phyloP scores from a whole-genome alignment of 2,329 filamentous ascomycete genomes.

The Gremmenia infestans region DNA sequence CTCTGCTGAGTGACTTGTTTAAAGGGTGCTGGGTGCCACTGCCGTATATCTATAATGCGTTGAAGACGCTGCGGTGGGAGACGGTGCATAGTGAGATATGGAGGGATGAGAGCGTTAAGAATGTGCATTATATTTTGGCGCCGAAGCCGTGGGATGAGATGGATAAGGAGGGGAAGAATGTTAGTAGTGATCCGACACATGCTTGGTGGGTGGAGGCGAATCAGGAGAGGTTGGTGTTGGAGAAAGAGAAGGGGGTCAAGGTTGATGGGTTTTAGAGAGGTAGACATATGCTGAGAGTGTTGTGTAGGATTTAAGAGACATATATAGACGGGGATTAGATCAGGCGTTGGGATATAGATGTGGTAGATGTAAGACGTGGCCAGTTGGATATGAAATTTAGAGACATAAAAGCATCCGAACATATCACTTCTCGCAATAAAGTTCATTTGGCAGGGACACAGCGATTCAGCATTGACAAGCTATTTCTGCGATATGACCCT shows the following conservation, averaged over 20 bases:
- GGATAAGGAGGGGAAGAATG: slow-evolving; percentile 39
- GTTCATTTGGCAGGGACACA: slow-evolving; percentile 1
- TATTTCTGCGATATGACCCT: slow-evolving; percentile 12
- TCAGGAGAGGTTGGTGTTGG: slow-evolving; percentile 32
- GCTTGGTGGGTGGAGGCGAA: slow-evolving; percentile 53
- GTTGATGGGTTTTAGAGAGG: slow-evolving; percentile 24
- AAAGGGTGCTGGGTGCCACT: slow-evolving; percentile 51
- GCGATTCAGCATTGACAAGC: slow-evolving; percentile 12
- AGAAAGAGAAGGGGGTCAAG: slow-evolving; percentile 31
- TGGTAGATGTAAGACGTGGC: not conserved
- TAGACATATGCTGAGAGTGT: not conserved
- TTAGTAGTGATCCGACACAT: slow-evolving; percentile 40
- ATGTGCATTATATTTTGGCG: slow-evolving; percentile 56
- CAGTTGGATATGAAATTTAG: not conserved
- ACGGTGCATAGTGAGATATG: slow-evolving; percentile 52
- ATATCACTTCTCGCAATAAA: not conserved
- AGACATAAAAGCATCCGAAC: not conserved
- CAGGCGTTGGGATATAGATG: not conserved
- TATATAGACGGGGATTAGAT: not conserved
- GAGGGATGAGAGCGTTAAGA: slow-evolving; percentile 54
- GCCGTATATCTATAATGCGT: slow-evolving; percentile 57
- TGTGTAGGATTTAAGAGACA: not conserved
- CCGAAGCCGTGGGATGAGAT: slow-evolving; percentile 59
- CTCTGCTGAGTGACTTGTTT: slow-evolving; percentile 51
- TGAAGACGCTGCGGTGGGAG: slow-evolving; percentile 53